Base-by-base conservation (phyloP, 345 rosid species). In the Dipteronia dyeriana region DNA sequence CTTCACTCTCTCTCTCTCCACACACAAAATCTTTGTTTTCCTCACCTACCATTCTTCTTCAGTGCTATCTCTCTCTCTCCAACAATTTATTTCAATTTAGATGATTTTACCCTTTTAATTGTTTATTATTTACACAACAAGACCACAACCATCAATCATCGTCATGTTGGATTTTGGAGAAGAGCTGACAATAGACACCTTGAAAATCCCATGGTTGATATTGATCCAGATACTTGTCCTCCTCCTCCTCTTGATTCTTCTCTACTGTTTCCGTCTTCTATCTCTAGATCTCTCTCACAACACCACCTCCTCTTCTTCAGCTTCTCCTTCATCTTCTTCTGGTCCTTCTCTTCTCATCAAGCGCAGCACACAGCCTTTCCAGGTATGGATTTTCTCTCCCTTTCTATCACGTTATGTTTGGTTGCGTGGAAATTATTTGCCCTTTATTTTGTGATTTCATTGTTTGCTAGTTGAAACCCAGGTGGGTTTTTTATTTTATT, bases 171-270 rank as follows among this genome's bases (percentile, higher is more conserved):
- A 88, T 43, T 79, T 87, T 5, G 93, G 90, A 11, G 91, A 90
- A 8, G 89, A 88, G 62, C 64, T 92, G 2, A 79, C 82, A n/a
- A 72, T 88, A 20, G 91, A 87, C 60, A 87, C 86, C 73, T 84
- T 79, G 66, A 87, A 85, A 68, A 85, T 94, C 17, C 90, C 97
- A 68, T 94, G 97, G 97, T 87, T 94, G 0, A 75, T 94, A 31
- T 92, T 94, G 98, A 91, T 92, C 88, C 97, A 92, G 77, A 75
- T 91, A 76, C 61, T 91, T 3, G 78, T 90, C 65, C 75, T 94
- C 57, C 57, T 92, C 68, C 98, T 94, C 74, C 86, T 94, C 80
- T 11, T 92, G 39, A 56, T 94, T 60, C 92, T 94, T 71, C 87
- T 94, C 64, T 88, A 53, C 25, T 83, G 85, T 79, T 74, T 90